phyloP scores from a whole-genome alignment of 495 filamentous ascomycete genomes.

The Jackrogersella minutella region DNA sequence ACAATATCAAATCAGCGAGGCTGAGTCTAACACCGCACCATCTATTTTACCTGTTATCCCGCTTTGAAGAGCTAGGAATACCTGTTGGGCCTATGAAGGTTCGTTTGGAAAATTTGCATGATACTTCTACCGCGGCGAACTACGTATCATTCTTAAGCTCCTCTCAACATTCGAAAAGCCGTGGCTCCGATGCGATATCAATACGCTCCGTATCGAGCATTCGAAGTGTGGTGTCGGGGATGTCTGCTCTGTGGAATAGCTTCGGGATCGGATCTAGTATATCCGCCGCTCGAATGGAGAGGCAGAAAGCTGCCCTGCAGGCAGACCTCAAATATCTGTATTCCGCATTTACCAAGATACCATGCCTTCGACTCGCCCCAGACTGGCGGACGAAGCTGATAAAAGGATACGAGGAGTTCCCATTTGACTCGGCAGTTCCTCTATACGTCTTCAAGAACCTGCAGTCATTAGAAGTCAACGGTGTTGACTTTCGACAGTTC shows the following conservation, averaged over 20 bases:
- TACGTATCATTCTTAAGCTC: slow-evolving; percentile 96
- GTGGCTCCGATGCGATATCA: slow-evolving; percentile 83
- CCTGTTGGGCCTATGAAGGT: slow-evolving; percentile 95
- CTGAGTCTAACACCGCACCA: slow-evolving; percentile 96
- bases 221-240: slow-evolving; percentile 94
- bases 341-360: slow-evolving; percentile 98
- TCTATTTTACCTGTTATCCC: slow-evolving; percentile 92
- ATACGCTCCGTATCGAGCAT: slow-evolving; percentile 96
- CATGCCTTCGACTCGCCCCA: slow-evolving; percentile 84
- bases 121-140: slow-evolving; percentile 82
- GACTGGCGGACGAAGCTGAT: slow-evolving; percentile 90
- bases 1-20: slow-evolving; percentile 85
- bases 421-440: slow-evolving; percentile 97
- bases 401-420: slow-evolving; percentile 94
- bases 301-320: slow-evolving; percentile 82
- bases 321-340: slow-evolving; percentile 94
- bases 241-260: slow-evolving; percentile 90
- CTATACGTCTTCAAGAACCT: slow-evolving; percentile 95
- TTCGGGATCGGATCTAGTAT: slow-evolving; percentile 80
- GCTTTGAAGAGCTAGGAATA: slow-evolving; percentile 91
- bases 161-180: slow-evolving; percentile 74
- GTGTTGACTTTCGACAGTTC: slow-evolving; percentile 95
- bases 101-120: slow-evolving; percentile 90
- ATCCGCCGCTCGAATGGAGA: slow-evolving; percentile 79
- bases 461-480: slow-evolving; percentile 88